A percentile compares a stretch with the other conserved stretches of the same genome.
phyloP scores from a whole-genome alignment of 176 grass and related monocot species.

The Poa pratensis region DNA sequence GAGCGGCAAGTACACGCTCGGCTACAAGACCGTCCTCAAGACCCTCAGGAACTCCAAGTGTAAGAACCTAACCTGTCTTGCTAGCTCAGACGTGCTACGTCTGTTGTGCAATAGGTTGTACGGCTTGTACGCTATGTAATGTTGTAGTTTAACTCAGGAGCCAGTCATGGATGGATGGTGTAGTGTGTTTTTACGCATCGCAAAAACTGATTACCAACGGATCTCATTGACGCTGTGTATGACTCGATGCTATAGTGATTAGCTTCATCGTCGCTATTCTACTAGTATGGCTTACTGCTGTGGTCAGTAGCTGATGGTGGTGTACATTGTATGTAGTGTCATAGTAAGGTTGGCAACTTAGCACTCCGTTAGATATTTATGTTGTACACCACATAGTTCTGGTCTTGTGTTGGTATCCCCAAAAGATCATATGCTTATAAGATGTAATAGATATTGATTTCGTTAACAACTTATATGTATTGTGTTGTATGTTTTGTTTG shows the following conservation, averaged over 20 bases:
- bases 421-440: background rate
- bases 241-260: constrained; percentile 33
- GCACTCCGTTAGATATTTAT: background rate
- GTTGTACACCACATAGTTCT: background rate
- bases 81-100: background rate
- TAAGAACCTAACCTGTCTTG: constrained; percentile 14
- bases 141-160: background rate
- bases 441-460: background rate
- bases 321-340: background rate
- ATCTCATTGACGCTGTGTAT: constrained; percentile 43
- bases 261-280: background rate
- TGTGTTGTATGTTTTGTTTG: background rate
- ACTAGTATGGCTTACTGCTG: background rate
- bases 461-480: background rate
- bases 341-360: background rate
- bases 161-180: no score
- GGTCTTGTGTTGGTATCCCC: background rate
- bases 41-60: constrained; percentile 89
- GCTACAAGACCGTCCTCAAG: constrained; percentile 95
- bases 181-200: background rate
- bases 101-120: background rate
- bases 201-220: constrained; percentile 46
- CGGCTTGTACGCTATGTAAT: no score
- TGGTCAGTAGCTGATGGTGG: background rate
- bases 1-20: constrained; percentile 96